Conservation (phyloP, 176 grass and related monocot species). For the Aechmea fasciata region DNA sequence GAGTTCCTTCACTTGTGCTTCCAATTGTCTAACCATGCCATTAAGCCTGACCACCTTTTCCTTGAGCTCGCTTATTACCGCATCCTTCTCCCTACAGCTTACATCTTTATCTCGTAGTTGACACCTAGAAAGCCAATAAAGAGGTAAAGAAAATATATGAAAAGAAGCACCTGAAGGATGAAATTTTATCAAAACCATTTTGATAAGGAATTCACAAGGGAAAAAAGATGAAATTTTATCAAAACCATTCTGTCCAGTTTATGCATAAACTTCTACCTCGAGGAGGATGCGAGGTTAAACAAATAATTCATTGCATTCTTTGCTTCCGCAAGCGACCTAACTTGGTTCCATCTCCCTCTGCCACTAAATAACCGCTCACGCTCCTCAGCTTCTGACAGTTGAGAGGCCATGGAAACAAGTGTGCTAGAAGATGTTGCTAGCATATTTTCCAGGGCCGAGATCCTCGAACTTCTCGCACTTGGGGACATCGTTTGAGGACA, state of each 20-base stretch:
- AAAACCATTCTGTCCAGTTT: not conserved
- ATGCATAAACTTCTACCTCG: conserved; percentile 40
- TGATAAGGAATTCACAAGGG: not conserved
- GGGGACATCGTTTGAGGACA: conserved; percentile 90
- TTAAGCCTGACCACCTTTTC: conserved; percentile 76
- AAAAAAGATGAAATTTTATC: not conserved
- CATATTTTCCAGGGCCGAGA: conserved; percentile 94
- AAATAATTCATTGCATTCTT: conserved; percentile 81
- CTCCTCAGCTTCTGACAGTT: conserved; percentile 86
- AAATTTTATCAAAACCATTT: not conserved
- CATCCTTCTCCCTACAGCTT: conserved; percentile 53
- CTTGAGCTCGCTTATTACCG: conserved; percentile 59
- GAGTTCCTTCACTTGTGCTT: conserved; percentile 51
- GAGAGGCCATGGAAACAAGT: conserved; percentile 79
- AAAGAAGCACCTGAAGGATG: too few species aligned
- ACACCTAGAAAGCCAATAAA: conserved; percentile 40
- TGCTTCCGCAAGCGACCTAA: conserved; percentile 72
- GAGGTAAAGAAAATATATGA: not conserved
- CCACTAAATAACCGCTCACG: conserved; percentile 57
- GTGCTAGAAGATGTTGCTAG: conserved; percentile 65
- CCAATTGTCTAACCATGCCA: conserved; percentile 44
- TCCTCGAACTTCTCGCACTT: conserved; percentile 86
- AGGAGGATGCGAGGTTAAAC: conserved; percentile 63
- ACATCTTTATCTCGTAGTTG: conserved; percentile 57
- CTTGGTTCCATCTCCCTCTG: conserved; percentile 77